Evolutionary conservation across 257 asterid genomes (phyloP).

Genomic region (Phtheirospermum japonicum): DNA sequence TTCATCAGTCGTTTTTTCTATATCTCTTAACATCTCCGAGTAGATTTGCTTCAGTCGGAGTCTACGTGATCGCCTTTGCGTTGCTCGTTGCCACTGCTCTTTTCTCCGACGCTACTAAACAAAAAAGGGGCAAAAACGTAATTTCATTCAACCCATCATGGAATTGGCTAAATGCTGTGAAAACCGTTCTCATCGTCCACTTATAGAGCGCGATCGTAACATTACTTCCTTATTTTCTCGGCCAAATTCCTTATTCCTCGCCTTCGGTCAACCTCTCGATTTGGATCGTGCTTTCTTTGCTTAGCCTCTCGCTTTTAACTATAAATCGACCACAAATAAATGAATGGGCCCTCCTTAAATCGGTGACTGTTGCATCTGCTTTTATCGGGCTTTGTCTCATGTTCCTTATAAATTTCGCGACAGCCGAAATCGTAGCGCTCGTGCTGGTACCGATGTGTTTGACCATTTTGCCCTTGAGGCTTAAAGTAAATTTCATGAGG

Average conservation of each 20-base stretch:
- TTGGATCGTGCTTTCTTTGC: too few species aligned
- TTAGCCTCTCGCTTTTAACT: conserved; percentile 39
- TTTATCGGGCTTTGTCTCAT: conserved; percentile 79
- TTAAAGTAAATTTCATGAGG: conserved; percentile 32
- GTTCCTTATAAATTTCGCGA: conserved; percentile 89
- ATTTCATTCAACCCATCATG: too few species aligned
- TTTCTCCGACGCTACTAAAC: too few species aligned
- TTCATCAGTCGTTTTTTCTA: too few species aligned
- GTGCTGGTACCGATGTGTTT: conserved; percentile 84
- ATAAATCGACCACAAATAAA: conserved; percentile 30
- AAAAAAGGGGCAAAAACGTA: too few species aligned
- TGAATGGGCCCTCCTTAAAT: conserved; percentile 70
- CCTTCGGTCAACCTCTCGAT: conserved; percentile 55
- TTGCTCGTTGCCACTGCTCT: conserved; percentile 88
- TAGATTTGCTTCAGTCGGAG: conserved; percentile 87
- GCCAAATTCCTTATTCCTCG: conserved; percentile 47
- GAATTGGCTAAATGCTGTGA: conserved; percentile 87
- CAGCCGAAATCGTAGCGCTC: conserved; percentile 87
- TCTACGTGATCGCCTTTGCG: conserved; percentile 86
- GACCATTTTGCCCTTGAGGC: conserved; percentile 59
- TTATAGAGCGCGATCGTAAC: conserved; percentile 70
- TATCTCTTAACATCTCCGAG: conserved; percentile 76
- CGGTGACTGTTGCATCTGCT: conserved; percentile 71
- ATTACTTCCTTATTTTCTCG: conserved; percentile 57
- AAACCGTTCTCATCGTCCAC: conserved; percentile 60